These are phyloP conservation scores for Venturia oleaginea DNA, from an alignment of 2,329 filamentous ascomycete species.

Conservation along the genomic window DNA sequence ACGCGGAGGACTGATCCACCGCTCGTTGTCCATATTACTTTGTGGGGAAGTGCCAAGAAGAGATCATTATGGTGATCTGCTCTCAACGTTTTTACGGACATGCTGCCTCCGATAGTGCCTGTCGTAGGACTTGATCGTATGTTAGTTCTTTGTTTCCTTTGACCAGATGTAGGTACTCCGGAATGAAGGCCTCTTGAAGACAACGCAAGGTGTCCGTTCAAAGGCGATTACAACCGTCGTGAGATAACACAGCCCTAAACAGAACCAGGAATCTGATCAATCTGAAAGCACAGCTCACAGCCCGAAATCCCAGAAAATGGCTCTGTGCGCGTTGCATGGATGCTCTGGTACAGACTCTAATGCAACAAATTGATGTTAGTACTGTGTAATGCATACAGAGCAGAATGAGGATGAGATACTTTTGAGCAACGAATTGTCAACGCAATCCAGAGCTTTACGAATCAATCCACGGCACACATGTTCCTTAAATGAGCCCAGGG, in stretches of 20 bases:
- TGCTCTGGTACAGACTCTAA: not conserved
- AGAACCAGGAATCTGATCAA: not conserved
- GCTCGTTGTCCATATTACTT: not conserved
- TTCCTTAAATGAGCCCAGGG: not conserved
- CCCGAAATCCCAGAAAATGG: not conserved
- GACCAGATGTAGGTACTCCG: not conserved
- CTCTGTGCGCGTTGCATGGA: not conserved
- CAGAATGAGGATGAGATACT: no score
- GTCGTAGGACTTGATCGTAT: not conserved
- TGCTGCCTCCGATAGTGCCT: not conserved
- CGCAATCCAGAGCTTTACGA: no score
- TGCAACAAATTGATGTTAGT: not conserved
- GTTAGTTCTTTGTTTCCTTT: not conserved
- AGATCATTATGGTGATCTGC: not conserved
- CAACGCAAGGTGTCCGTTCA: not conserved
- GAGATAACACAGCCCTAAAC: not conserved
- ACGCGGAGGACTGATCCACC: not conserved
- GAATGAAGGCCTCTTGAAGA: not conserved
- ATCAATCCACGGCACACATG: not conserved
- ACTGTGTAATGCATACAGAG: not conserved
- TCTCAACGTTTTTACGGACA: not conserved
- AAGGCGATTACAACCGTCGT: not conserved
- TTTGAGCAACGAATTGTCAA: no score
- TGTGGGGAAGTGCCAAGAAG: not conserved
- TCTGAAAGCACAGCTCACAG: not conserved